Evolutionary conservation across 306 rosid genomes (phyloP), one percentile per base, ranked within the genome.

Genomic region (Betula pendula): DNA sequence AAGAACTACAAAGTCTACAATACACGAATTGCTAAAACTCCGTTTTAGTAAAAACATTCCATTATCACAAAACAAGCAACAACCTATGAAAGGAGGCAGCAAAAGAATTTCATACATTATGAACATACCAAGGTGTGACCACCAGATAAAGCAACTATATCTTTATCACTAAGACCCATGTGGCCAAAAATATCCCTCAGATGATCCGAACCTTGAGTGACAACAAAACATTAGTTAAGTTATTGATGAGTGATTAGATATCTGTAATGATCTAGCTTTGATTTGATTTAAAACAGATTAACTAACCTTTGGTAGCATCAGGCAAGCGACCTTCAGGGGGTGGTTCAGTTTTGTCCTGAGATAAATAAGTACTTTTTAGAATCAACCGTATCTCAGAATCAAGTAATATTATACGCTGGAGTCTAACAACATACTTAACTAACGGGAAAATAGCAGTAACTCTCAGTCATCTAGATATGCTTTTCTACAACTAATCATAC

Each of bases 251-350:
- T 29, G 56, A 49, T 8, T 43, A 52, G 15, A 59, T 70, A 33
- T 4, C 65, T 24, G 10, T 0, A 49, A 15, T 13, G 19, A 69
- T 31, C n/a, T 44, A 35, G 1, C 19, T 24, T 53, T 56, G 29
- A 22, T 47, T 44, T 20, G 7, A 50, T 17, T 70, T 65, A 35
- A 65, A 60, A 20, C 8, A 16, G 19, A 25, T 17, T 43, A 65
- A 31, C 76, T 15, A 47, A 90, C 92, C 95, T 74, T 88, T 84
- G 3, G 51, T 79, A 58, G 90, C 90, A 79, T 84, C 65, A 20
- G 95, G 92, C 63, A 90, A 80, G 24, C 92, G 92, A 66, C 92
- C 95, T 81, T 90, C 95, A 13, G 90, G 92, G 9, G 90, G 89
- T 7, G 89, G 78, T 42, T 84, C 89, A 40, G 77, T 77, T 76